Evolutionary conservation across 2,329 filamentous ascomycete species (phyloP).

Genomic region (Periconia sp.): DNA sequence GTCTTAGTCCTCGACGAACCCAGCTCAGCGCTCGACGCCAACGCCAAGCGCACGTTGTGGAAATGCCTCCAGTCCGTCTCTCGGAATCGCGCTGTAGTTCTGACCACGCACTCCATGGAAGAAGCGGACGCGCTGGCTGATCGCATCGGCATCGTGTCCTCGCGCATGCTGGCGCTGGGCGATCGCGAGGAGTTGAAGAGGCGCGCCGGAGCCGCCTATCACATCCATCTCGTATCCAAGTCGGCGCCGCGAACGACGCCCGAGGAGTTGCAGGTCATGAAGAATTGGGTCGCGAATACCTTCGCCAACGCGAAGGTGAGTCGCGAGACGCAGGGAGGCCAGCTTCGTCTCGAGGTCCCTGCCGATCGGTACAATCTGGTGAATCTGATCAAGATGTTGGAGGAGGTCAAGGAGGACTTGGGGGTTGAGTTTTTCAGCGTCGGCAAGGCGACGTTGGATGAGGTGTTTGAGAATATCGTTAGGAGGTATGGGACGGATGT

Average conservation of each 20-base stretch:
- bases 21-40: constrained; percentile 84
- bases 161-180: constrained; percentile 82
- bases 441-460: constrained; percentile 81
- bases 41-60: constrained; percentile 93
- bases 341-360: constrained; percentile 78
- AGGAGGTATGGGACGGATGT: constrained; percentile 71
- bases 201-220: constrained; percentile 75
- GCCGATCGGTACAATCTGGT: constrained; percentile 57
- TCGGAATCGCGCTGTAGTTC: constrained; percentile 74
- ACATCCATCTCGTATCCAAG: constrained; percentile 78
- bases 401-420: constrained; percentile 67
- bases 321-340: constrained; percentile 75
- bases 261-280: constrained; percentile 67
- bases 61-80: constrained; percentile 72
- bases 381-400: constrained; percentile 69
- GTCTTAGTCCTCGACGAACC: constrained; percentile 90
- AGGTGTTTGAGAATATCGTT: constrained; percentile 87
- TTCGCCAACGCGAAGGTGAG: constrained; percentile 69
- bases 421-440: constrained; percentile 86
- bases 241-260: constrained; percentile 72
- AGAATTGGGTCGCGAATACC: constrained; percentile 63
- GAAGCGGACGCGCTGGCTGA: constrained; percentile 87
- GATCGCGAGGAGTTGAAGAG: constrained; percentile 71
- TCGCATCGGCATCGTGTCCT: constrained; percentile 82
- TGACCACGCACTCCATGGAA: constrained; percentile 97